A percentile compares a stretch with the other conserved stretches of the same genome.
Conservation (phyloP, 331 rosid genomes). For the Phaseolus coccineus region DNA sequence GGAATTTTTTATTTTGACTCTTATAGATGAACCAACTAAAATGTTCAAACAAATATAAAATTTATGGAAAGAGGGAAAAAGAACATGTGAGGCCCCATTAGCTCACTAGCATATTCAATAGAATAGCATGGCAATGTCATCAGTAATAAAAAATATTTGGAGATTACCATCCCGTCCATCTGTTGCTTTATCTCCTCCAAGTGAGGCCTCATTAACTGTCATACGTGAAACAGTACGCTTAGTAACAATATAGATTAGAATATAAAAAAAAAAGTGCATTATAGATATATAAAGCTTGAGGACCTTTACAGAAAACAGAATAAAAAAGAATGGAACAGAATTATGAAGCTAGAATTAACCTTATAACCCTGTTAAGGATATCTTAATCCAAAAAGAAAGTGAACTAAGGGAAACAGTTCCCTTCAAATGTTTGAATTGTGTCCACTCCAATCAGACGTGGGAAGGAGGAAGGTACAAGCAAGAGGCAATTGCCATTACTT, state of each 20-base stretch:
- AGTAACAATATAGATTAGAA: constrained; percentile 29
- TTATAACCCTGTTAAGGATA: constrained; percentile 16
- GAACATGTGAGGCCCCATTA: constrained; percentile 2
- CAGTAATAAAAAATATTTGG: constrained; percentile 17
- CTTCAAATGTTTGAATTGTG: constrained; percentile 26
- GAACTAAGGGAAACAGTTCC: constrained; percentile 7
- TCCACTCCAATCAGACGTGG: constrained; percentile 21
- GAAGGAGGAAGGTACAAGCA: constrained; percentile 16
- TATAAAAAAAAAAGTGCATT: not conserved
- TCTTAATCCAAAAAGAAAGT: constrained; percentile 35
- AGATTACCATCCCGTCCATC: constrained; percentile 61
- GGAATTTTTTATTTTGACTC: constrained; percentile 27
- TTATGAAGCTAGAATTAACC: constrained; percentile 12
- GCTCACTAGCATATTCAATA: constrained; percentile 14
- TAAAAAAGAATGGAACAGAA: constrained; percentile 17
- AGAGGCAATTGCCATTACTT: constrained; percentile 1
- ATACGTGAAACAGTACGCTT: constrained; percentile 26
- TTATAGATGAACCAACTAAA: constrained; percentile 23
- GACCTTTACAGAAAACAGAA: not conserved
- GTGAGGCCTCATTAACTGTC: constrained; percentile 79
- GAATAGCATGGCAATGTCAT: constrained; percentile 10
- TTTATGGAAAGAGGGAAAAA: constrained; percentile 3
- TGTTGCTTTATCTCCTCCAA: constrained; percentile 64
- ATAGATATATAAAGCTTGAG: constrained; percentile 1
- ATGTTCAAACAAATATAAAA: constrained; percentile 4